Evolutionary conservation across 192 early-diverging fungal genomes (phyloP).

Genomic region (Lunasporangiospora selenospora): DNA sequence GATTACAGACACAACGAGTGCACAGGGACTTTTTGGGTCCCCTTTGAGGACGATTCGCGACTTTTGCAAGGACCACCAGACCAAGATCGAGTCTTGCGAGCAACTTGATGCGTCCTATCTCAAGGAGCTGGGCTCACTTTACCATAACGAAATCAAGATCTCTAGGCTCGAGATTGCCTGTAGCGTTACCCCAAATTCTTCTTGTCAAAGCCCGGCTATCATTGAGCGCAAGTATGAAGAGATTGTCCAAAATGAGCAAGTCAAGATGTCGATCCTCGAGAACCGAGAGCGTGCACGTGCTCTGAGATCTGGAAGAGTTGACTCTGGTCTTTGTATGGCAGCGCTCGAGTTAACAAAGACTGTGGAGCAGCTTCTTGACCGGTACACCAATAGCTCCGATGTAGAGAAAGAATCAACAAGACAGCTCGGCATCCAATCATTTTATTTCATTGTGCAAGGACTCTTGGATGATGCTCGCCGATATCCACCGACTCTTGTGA

Average conservation of each 20-base stretch:
- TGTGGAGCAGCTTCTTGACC: background rate
- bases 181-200: conserved; percentile 35
- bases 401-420: background rate
- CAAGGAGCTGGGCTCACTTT: conserved; percentile 38
- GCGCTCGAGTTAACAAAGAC: conserved; percentile 17
- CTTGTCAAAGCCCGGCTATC: conserved; percentile 40
- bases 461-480: conserved; percentile 27
- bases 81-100: conserved; percentile 23
- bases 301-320: conserved; percentile 19
- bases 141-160: conserved; percentile 43
- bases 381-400: background rate
- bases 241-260: conserved; percentile 29
- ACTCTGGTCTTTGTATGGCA: conserved; percentile 32
- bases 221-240: conserved; percentile 39
- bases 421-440: conserved; percentile 12
- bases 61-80: conserved; percentile 19
- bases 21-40: conserved; percentile 34
- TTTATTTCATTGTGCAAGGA: conserved; percentile 25
- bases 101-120: conserved; percentile 41
- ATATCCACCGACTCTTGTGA: conserved; percentile 33
- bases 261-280: conserved; percentile 32
- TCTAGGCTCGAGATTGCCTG: conserved; percentile 45
- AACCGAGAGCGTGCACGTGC: conserved; percentile 31
- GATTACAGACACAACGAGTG: conserved; percentile 1
- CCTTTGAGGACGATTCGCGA: conserved; percentile 11